Evolutionary conservation across 139 green algal genomes (phyloP).

Genomic region (Marvania coccoides): DNA sequence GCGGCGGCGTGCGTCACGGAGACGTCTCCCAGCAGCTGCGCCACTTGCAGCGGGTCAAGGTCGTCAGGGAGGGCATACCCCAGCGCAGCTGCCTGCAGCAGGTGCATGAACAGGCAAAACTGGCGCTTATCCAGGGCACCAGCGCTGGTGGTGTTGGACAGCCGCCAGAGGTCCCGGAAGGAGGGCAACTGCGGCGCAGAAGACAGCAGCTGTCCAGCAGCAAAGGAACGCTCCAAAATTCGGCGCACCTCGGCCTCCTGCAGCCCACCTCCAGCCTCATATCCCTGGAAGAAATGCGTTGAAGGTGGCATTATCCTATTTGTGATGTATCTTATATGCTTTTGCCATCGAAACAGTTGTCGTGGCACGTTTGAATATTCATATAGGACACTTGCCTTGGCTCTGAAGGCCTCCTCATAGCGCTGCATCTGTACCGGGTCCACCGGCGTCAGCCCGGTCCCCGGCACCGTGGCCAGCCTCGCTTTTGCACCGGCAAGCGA

Average conservation of each 20-base stretch:
- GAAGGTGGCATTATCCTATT: too few relatives aligned
- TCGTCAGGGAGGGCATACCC: neutral
- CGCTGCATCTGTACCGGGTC: neutral
- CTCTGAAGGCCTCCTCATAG: neutral
- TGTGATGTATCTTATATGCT: too few relatives aligned
- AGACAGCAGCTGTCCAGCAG: neutral
- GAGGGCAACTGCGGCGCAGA: neutral
- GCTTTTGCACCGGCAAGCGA: neutral
- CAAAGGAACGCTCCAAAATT: neutral
- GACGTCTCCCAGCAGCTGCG: conserved; percentile 3
- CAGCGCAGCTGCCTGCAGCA: conserved; percentile 11
- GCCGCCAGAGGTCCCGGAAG: neutral
- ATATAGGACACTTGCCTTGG: too few relatives aligned
- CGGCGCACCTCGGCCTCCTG: conserved; percentile 3
- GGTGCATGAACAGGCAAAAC: conserved; percentile 26
- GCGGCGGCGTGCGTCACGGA: neutral
- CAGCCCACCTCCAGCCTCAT: neutral
- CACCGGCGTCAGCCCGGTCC: neutral
- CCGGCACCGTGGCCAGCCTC: neutral
- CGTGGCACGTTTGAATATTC: too few relatives aligned
- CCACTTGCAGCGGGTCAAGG: neutral
- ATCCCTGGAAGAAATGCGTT: too few relatives aligned
- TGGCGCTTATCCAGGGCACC: conserved; percentile 5
- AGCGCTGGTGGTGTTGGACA: neutral
- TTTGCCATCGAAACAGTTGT: too few relatives aligned